Base-by-base conservation (phyloP, 441 rosid genomes). In the Daphne laureola region DNA sequence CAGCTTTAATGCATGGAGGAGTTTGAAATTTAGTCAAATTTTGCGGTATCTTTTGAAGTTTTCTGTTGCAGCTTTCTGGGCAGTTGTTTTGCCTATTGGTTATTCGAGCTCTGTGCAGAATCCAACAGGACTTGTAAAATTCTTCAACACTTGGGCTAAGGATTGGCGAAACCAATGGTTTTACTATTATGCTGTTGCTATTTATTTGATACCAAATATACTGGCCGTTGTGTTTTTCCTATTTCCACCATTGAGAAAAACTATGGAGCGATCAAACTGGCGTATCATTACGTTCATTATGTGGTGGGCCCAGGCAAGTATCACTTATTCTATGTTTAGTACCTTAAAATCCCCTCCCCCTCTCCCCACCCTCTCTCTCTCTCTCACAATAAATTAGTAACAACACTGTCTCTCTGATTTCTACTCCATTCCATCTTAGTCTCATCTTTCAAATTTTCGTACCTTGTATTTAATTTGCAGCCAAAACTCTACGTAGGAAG, bases 261-360 rank as follows among this genome's bases (percentile, higher is more conserved):
- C 61, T 38, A 82, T 94, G 92, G 99, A 94, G 78, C 82, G 78
- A 40, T 94, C 99, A 54, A 94, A 90, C 64, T 76, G 74, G 81
- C 73, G 70, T 53, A 80, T 87, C 55, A 49, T 86, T 60, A 90
- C 92, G 59, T 57, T 86, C 55, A 59, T 88, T 59, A 82, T 94
- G 90, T 94, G 99, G 99, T 94, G 99, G 98, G 85, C 99, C 59
- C 99, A 94, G 91, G 99, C 62, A 83, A 79, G 87, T 69, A 67
- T 64, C 46, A 55, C 44, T 51, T 13, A 36, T 46, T 43, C 17
- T 25, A 31, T 31, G 38, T 31, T 5, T 31, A 31, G 38, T 31
- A 3, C 14, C 57, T 65, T n/a, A 38, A 56, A 9, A 38, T 48
- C 14, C 12, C 27, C 25, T 21, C 25, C 3, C 25, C 25, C 25